These are phyloP conservation scores for Rhododendron mucronatum DNA, from an alignment of 148 eudicot genomes.

Conservation along the genomic window DNA sequence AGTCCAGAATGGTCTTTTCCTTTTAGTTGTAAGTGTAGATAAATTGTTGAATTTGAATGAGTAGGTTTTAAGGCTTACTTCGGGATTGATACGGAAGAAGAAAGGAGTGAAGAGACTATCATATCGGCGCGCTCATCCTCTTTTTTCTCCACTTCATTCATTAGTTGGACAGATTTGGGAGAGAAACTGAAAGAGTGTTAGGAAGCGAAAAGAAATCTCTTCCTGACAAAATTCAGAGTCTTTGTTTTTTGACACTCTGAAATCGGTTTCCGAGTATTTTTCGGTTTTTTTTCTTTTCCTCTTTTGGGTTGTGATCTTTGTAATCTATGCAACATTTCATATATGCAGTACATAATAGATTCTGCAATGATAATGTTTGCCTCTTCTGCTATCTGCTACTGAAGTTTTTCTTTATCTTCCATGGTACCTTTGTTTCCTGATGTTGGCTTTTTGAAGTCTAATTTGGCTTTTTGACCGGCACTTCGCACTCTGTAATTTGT, in stretches of 20 bases:
- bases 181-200: conserved; percentile 15
- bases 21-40: conserved; percentile 19
- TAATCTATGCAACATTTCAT: background rate
- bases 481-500: no score
- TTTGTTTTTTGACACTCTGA: background rate
- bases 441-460: background rate
- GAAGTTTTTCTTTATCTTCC: background rate
- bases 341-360: conserved; percentile 20
- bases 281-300: conserved; percentile 5
- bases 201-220: conserved; percentile 14
- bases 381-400: background rate
- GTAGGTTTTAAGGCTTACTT: conserved; percentile 12
- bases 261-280: background rate
- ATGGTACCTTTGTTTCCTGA: background rate
- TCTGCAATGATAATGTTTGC: background rate
- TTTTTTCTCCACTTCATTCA: conserved; percentile 56
- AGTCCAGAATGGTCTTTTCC: conserved; percentile 16
- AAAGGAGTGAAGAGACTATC: conserved; percentile 91
- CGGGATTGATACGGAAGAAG: conserved; percentile 31
- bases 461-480: background rate
- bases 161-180: conserved; percentile 29
- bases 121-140: conserved; percentile 91
- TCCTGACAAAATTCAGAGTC: conserved; percentile 12
- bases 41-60: conserved; percentile 19
- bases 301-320: conserved; percentile 22